These are phyloP conservation scores for Cladosporium sp. DNA, from an alignment of 2,329 filamentous ascomycete species.

Conservation along the genomic window DNA sequence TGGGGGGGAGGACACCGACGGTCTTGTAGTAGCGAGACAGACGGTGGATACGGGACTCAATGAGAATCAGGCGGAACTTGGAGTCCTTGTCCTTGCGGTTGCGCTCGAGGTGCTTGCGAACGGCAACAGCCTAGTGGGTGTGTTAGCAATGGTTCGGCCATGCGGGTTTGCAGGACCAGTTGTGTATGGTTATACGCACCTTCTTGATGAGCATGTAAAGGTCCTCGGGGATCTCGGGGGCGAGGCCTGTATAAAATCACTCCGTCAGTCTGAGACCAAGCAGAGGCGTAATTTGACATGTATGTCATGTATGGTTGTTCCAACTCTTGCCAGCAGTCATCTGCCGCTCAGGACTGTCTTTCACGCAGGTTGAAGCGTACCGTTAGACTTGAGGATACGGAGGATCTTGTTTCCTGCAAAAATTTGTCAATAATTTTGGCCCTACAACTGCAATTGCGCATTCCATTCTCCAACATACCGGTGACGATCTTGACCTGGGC, in stretches of 20 bases:
- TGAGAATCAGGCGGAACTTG: slow-evolving; percentile 99
- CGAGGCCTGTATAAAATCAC: slow-evolving; percentile 70
- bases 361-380: slow-evolving; percentile 63
- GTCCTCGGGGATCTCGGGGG: slow-evolving; percentile 98
- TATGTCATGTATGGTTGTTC: slow-evolving; percentile 16
- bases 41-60: slow-evolving; percentile 99
- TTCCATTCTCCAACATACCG: slow-evolving; percentile 58
- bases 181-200: slow-evolving; percentile 51
- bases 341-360: slow-evolving; percentile 25
- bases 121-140: slow-evolving; percentile 71
- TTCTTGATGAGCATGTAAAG: slow-evolving; percentile 99
- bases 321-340: slow-evolving; percentile 25
- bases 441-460: neutral
- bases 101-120: slow-evolving; percentile 99
- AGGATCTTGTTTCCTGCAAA: slow-evolving; percentile 94
- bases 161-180: slow-evolving; percentile 11
- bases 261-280: slow-evolving; percentile 42
- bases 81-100: slow-evolving; percentile 99
- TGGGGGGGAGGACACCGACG: slow-evolving; percentile 75
- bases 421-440: slow-evolving; percentile 13
- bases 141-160: slow-evolving; percentile 6
- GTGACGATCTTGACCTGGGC: slow-evolving; percentile 97
- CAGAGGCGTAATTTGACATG: slow-evolving; percentile 37
- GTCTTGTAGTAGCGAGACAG: slow-evolving; percentile 99
- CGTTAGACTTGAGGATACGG: slow-evolving; percentile 94